A percentile compares a stretch with the other conserved stretches of the same genome.
Evolutionary conservation across 192 early-diverging fungal genomes (phyloP).

Genomic region (Coemansia sp.): DNA sequence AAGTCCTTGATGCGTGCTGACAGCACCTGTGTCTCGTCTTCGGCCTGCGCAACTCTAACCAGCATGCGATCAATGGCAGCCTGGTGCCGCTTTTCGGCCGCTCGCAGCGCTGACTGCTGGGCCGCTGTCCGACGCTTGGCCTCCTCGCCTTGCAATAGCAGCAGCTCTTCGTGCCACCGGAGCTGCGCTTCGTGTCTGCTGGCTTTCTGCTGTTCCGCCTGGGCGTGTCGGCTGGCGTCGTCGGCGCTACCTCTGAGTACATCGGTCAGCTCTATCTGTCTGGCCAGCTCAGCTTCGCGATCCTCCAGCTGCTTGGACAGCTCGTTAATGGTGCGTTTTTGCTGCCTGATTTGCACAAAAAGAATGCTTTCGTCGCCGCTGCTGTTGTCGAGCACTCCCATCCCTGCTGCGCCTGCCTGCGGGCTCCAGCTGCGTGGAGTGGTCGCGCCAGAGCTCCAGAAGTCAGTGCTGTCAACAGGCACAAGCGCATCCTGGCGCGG

Average conservation of each 20-base stretch:
- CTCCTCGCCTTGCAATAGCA: slow-evolving; percentile 12
- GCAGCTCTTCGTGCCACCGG: slow-evolving; percentile 25
- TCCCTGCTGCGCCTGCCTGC: neutral
- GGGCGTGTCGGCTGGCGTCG: slow-evolving; percentile 12
- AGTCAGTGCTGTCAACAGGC: slow-evolving; percentile 2
- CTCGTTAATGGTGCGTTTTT: slow-evolving; percentile 25
- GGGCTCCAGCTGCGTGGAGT: slow-evolving; percentile 16
- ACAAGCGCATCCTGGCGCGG: slow-evolving; percentile 1
- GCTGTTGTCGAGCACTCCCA: neutral
- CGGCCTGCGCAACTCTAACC: slow-evolving; percentile 10
- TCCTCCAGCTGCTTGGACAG: slow-evolving; percentile 24
- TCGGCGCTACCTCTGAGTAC: slow-evolving; percentile 14
- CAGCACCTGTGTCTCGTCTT: slow-evolving; percentile 12
- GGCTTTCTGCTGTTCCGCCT: slow-evolving; percentile 1
- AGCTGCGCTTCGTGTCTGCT: slow-evolving; percentile 9
- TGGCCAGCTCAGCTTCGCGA: slow-evolving; percentile 20
- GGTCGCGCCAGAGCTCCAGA: slow-evolving; percentile 26
- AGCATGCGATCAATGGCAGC: slow-evolving; percentile 11
- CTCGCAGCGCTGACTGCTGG: slow-evolving; percentile 17
- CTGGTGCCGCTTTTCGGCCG: slow-evolving; percentile 15
- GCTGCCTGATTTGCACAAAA: slow-evolving; percentile 23
- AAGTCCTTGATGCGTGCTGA: slow-evolving; percentile 15
- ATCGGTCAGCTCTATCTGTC: slow-evolving; percentile 9
- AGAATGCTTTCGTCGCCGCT: slow-evolving; percentile 11
- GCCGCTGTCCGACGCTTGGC: neutral